phyloP scores from a whole-genome alignment of 2,329 filamentous ascomycete genomes.

The Helicocarpus griseus region DNA sequence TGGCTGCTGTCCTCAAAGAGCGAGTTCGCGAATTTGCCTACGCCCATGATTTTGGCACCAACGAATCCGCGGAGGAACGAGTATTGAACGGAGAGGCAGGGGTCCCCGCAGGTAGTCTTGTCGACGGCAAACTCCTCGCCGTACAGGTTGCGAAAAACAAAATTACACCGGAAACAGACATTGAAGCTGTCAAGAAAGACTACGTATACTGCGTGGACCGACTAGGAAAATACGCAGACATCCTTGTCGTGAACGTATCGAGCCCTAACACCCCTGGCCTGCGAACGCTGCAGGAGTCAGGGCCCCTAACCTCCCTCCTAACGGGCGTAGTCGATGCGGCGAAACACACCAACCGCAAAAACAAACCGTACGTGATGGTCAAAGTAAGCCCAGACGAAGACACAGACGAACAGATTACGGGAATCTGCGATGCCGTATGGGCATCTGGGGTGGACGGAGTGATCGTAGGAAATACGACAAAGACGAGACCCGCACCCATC shows the following conservation, averaged over 20 bases:
- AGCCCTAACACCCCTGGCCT: slow-evolving; percentile 92
- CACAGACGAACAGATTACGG: slow-evolving; percentile 69
- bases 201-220: slow-evolving; percentile 85
- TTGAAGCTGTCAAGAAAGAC: slow-evolving; percentile 65
- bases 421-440: slow-evolving; percentile 79
- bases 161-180: slow-evolving; percentile 72
- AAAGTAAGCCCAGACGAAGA: slow-evolving; percentile 97
- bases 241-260: slow-evolving; percentile 96
- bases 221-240: slow-evolving; percentile 80
- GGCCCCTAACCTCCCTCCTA: slow-evolving; percentile 71
- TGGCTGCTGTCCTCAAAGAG: slow-evolving; percentile 68
- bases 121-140: slow-evolving; percentile 64
- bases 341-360: slow-evolving; percentile 55
- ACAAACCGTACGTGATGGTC: slow-evolving; percentile 81
- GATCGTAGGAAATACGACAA: slow-evolving; percentile 96
- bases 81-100: slow-evolving; percentile 67
- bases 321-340: slow-evolving; percentile 75
- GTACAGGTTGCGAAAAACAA: slow-evolving; percentile 98
- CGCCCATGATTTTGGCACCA: slow-evolving; percentile 54
- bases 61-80: slow-evolving; percentile 54
- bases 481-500: slow-evolving; percentile 61
- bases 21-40: slow-evolving; percentile 70
- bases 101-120: slow-evolving; percentile 75
- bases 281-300: slow-evolving; percentile 73
- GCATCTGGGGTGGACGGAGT: slow-evolving; percentile 82